Evolutionary conservation across 441 rosid species (phyloP).

Genomic region (Arabidopsis hybrid): DNA sequence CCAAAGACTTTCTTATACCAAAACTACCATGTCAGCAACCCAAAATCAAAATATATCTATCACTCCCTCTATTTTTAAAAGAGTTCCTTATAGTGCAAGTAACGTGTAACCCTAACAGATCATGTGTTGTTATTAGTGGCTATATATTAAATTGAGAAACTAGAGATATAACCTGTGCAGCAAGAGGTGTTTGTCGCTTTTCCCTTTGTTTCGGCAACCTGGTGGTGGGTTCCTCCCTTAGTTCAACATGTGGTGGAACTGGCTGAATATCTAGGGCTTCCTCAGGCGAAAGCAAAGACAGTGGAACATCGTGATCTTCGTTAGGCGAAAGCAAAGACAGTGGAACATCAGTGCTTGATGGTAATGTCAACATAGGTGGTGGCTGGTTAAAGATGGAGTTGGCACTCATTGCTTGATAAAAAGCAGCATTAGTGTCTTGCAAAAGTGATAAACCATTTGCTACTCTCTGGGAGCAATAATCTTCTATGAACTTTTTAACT

Average conservation of each 20-base stretch:
- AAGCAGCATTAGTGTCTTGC: conserved; percentile 55
- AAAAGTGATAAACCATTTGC: conserved; percentile 51
- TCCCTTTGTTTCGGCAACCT: conserved; percentile 26
- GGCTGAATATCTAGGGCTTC: background rate
- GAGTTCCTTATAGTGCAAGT: background rate
- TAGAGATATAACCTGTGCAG: conserved; percentile 58
- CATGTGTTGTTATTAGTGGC: background rate
- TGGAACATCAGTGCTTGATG: background rate
- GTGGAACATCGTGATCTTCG: too few species aligned
- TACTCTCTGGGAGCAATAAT: conserved; percentile 50
- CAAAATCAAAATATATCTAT: background rate
- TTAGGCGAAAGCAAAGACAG: background rate
- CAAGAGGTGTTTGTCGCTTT: conserved; percentile 44
- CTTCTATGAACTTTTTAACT: conserved; percentile 58
- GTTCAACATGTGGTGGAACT: background rate
- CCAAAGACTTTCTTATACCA: background rate
- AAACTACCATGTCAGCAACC: background rate
- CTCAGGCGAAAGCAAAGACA: conserved; percentile 11
- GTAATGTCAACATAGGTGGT: too few species aligned
- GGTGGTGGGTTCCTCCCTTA: conserved; percentile 12
- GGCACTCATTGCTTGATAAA: conserved; percentile 60
- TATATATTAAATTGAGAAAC: background rate
- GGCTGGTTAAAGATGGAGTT: conserved; percentile 44
- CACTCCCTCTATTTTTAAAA: background rate
- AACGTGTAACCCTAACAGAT: background rate